Evolutionary conservation across 352 stramenopile species (phyloP).

Genomic region (Phytopythium delawarense): DNA sequence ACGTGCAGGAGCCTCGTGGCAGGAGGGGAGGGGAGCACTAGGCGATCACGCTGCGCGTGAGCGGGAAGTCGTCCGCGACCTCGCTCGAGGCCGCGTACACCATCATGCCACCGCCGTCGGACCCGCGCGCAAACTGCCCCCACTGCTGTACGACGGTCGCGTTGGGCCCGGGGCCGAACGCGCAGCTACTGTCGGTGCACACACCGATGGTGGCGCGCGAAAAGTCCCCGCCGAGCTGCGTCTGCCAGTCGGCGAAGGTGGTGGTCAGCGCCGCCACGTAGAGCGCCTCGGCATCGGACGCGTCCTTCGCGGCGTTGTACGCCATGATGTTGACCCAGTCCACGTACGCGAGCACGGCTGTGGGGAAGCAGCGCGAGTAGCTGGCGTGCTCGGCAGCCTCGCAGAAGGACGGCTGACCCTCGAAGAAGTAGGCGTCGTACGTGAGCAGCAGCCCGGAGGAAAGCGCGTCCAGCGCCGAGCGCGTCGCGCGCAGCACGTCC

Average conservation of each 20-base stretch:
- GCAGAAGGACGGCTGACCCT: constrained; percentile 52
- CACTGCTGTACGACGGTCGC: constrained; percentile 45
- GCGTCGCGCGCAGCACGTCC: constrained; percentile 41
- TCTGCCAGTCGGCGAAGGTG: constrained; percentile 53
- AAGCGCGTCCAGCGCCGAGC: constrained; percentile 29
- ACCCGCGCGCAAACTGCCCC: constrained; percentile 30
- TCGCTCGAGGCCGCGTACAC: constrained; percentile 67
- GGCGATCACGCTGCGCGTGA: constrained; percentile 46
- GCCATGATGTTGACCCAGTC: constrained; percentile 86
- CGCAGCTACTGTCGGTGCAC: constrained; percentile 44
- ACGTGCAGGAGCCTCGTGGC: not conserved
- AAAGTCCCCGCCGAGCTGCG: constrained; percentile 40
- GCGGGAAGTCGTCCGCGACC: constrained; percentile 36
- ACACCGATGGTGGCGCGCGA: constrained; percentile 52
- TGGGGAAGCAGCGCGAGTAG: constrained; percentile 65
- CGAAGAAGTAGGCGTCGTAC: constrained; percentile 73
- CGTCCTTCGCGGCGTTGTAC: constrained; percentile 67
- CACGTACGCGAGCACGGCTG: constrained; percentile 39
- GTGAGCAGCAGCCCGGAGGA: constrained; percentile 41
- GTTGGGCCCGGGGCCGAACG: constrained; percentile 63
- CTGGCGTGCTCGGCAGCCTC: constrained; percentile 24
- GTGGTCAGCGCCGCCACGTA: constrained; percentile 49
- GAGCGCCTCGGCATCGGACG: constrained; percentile 29
- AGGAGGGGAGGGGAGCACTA: not conserved
- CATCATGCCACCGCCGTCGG: constrained; percentile 59